A percentile compares a stretch with the other conserved stretches of the same genome.
These are phyloP conservation scores for Acanthamoeba lenticulata DNA, from an alignment of 208 protist species.

Conservation along the genomic window DNA sequence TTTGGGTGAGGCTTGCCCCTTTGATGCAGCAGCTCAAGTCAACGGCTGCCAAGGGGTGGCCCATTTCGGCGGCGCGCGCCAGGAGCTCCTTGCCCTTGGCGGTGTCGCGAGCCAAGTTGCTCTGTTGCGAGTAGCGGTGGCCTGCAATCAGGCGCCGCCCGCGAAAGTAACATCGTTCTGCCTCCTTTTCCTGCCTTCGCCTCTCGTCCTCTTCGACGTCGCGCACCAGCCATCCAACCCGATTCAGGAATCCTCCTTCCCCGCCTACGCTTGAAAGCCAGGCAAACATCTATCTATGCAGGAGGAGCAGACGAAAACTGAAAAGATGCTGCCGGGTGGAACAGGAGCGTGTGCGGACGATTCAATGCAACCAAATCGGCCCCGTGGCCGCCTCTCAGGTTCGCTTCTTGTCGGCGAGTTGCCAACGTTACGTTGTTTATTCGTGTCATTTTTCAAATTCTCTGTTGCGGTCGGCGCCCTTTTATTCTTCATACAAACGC, in stretches of 20 bases:
- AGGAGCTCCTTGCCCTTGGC: constrained; percentile 32
- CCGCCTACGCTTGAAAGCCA: not conserved
- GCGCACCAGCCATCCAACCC: not conserved
- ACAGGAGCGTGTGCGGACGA: too few relatives aligned
- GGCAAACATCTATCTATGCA: not conserved
- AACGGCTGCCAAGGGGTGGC: not conserved
- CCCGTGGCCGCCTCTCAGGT: too few relatives aligned
- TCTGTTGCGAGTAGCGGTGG: constrained; percentile 43
- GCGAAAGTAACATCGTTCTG: constrained; percentile 3
- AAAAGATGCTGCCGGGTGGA: too few relatives aligned
- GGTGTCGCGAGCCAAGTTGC: not conserved
- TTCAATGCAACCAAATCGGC: too few relatives aligned
- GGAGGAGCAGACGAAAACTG: too few relatives aligned
- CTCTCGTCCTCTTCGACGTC: not conserved
- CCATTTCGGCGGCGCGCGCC: not conserved
- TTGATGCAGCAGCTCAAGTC: constrained; percentile 42
- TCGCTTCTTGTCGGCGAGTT: too few relatives aligned
- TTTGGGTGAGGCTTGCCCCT: not conserved
- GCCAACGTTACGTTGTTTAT: too few relatives aligned
- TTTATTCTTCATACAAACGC: too few relatives aligned
- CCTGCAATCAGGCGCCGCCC: constrained; percentile 8
- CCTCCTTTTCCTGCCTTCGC: not conserved
- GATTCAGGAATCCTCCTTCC: not conserved
- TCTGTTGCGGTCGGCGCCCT: too few relatives aligned
- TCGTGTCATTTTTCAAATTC: too few relatives aligned